These are phyloP conservation scores for Chrysosporium keratinophilum DNA, from an alignment of 2,329 filamentous ascomycete species.

Conservation along the genomic window DNA sequence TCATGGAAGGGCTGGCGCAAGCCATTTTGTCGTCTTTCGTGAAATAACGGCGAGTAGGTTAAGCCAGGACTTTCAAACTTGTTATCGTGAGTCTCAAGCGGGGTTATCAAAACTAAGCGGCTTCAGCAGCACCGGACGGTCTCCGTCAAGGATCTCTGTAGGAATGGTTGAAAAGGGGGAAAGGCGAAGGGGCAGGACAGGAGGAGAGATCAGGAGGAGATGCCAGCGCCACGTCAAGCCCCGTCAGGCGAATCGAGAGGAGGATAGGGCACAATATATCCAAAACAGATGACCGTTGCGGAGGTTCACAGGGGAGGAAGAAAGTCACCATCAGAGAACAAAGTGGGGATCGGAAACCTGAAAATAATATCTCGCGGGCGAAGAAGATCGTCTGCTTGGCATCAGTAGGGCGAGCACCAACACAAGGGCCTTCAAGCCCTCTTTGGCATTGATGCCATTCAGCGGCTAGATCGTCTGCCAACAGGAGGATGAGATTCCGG, in stretches of 20 bases:
- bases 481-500: no score
- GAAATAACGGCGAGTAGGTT: background rate
- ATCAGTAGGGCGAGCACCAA: no score
- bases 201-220: background rate
- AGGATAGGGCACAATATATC: background rate
- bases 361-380: no score
- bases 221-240: slow-evolving; percentile 1
- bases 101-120: background rate
- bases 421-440: no score
- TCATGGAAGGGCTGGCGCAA: slow-evolving; percentile 32
- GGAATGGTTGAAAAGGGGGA: background rate
- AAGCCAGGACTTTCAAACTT: background rate
- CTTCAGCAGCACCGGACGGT: background rate
- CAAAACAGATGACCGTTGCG: background rate
- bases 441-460: no score
- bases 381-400: no score
- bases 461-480: no score
- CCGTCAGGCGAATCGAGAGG: background rate
- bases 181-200: background rate
- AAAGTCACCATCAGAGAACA: background rate
- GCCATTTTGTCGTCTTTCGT: slow-evolving; percentile 24
- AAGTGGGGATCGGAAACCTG: background rate
- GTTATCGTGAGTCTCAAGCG: background rate
- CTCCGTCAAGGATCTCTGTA: background rate
- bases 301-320: background rate